These are phyloP conservation scores for Eucalyptus marginata DNA, from an alignment of 345 rosid species.

Conservation along the genomic window DNA sequence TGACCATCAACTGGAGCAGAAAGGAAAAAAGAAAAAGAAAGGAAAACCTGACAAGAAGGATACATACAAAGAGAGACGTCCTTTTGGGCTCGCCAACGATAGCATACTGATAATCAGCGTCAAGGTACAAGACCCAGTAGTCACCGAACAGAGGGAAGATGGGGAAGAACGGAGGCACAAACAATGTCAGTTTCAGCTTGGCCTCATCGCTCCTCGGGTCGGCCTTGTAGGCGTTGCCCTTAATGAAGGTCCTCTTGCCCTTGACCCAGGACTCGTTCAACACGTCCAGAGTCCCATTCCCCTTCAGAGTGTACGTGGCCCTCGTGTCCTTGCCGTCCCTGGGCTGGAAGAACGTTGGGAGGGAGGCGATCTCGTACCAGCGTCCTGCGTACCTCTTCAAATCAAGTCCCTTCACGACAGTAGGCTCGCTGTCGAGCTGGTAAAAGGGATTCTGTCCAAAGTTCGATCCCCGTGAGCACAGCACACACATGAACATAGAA, in stretches of 20 bases:
- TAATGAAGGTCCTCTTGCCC: constrained; percentile 51
- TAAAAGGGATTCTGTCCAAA: background rate
- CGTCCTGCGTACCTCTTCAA: constrained; percentile 69
- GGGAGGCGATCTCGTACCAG: constrained; percentile 88
- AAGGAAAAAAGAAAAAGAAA: background rate
- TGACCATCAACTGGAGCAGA: background rate
- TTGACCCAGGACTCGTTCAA: constrained; percentile 68
- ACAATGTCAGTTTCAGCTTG: constrained; percentile 78
- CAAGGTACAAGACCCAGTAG: constrained; percentile 73
- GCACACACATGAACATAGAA: background rate
- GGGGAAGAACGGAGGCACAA: constrained; percentile 77
- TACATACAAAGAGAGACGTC: constrained; percentile 58
- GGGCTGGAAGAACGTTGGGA: constrained; percentile 65
- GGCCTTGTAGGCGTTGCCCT: constrained; percentile 69
- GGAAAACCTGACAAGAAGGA: background rate
- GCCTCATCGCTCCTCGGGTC: constrained; percentile 74
- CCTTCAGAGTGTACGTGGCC: constrained; percentile 64
- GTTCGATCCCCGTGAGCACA: background rate
- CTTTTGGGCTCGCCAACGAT: constrained; percentile 55
- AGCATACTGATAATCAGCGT: constrained; percentile 48
- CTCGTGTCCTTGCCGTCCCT: constrained; percentile 57
- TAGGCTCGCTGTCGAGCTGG: background rate
- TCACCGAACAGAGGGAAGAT: constrained; percentile 66
- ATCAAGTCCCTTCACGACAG: constrained; percentile 5
- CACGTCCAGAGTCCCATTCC: constrained; percentile 63